These are phyloP conservation scores for Phytophthora pisi DNA, from an alignment of 352 stramenopile genomes.

Conservation along the genomic window DNA sequence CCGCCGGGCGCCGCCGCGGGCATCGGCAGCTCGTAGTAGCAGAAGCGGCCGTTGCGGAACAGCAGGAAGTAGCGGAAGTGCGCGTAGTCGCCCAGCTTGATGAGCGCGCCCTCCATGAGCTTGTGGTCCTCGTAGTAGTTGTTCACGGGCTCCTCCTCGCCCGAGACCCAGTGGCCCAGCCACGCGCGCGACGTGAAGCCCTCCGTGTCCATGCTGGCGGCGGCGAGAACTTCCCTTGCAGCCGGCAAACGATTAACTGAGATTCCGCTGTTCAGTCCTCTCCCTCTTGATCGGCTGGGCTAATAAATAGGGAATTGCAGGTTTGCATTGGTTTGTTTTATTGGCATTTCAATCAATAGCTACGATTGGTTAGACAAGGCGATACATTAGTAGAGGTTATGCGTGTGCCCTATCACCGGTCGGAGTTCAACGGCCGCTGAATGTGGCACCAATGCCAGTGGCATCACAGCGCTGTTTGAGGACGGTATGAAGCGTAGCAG, in stretches of 20 bases:
- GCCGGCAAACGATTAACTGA: not conserved
- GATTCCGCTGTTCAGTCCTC: not conserved
- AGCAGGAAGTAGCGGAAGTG: conserved; percentile 89
- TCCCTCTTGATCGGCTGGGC: not conserved
- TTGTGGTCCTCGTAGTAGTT: conserved; percentile 88
- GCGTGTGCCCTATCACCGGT: not conserved
- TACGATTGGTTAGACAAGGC: not conserved
- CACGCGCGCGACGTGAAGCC: conserved; percentile 55
- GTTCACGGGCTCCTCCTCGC: conserved; percentile 66
- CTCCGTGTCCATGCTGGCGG: conserved; percentile 39
- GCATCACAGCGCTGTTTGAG: no score
- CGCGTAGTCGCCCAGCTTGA: conserved; percentile 88
- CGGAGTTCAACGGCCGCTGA: not conserved
- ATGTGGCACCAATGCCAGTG: no score
- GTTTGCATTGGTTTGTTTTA: no score
- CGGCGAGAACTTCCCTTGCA: not conserved
- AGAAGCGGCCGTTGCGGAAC: conserved; percentile 82
- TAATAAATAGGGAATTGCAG: not conserved
- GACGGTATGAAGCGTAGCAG: no score
- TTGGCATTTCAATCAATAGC: not conserved
- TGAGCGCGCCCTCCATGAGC: conserved; percentile 86
- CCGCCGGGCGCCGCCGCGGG: conserved; percentile 35
- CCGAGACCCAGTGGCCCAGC: conserved; percentile 59
- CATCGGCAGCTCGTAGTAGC: conserved; percentile 88
- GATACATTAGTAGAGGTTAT: not conserved